These are phyloP conservation scores for Yamadazyma atmosphaerica DNA, from an alignment of 1,139 yeast species.

Conservation along the genomic window DNA sequence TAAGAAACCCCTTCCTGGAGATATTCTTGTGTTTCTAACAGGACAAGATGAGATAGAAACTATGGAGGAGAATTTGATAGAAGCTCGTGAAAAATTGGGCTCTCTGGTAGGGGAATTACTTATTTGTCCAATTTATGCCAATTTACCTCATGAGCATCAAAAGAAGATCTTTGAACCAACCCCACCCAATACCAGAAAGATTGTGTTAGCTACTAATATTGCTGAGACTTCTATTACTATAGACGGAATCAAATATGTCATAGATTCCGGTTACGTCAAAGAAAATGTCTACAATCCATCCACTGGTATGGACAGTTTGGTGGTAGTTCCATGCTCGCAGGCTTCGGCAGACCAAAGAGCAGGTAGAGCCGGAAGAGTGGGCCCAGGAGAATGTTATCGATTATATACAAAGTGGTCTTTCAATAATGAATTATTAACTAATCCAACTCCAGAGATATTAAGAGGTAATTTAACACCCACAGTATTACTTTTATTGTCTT, in stretches of 20 bases:
- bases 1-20: constrained; percentile 65
- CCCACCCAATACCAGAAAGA: constrained; percentile 75
- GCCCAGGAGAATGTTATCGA: constrained; percentile 93
- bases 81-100: constrained; percentile 66
- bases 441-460: constrained; percentile 86
- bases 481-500: constrained; percentile 67
- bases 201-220: constrained; percentile 91
- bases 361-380: constrained; percentile 96
- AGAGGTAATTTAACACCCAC: constrained; percentile 79
- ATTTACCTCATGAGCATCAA: constrained; percentile 83
- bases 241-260: constrained; percentile 84
- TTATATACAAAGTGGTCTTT: constrained; percentile 87
- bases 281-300: constrained; percentile 79
- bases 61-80: constrained; percentile 69
- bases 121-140: constrained; percentile 89
- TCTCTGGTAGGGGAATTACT: constrained; percentile 61
- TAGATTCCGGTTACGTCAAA: constrained; percentile 93
- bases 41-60: constrained; percentile 95
- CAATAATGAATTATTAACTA: constrained; percentile 69
- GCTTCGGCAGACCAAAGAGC: constrained; percentile 97
- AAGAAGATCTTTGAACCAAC: constrained; percentile 84
- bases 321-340: constrained; percentile 82
- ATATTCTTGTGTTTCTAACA: constrained; percentile 84
- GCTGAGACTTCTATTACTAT: constrained; percentile 97
- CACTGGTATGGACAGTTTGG: constrained; percentile 88